Base-by-base conservation (phyloP, 805 yeast species). In the Starmerella asiatica region DNA sequence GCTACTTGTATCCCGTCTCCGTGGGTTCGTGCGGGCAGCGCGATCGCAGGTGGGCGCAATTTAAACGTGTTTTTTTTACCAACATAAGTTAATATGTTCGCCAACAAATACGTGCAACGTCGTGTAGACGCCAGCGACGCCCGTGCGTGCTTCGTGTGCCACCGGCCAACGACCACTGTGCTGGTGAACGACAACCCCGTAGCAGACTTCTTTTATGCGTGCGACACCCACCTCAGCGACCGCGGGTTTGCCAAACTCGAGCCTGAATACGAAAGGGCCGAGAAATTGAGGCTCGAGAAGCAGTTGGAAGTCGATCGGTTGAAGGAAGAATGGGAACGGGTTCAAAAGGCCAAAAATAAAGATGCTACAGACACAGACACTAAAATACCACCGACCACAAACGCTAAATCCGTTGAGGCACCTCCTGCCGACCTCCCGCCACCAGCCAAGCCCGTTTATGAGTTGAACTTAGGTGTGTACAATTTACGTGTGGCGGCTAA, bases 141-240 rank as follows among this genome's bases (percentile, higher is more conserved):
- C 29, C 63, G 62, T 46, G 62, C 77, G 1, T 74, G 79, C 49
- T 49, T 52, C 31, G 54, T 73, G 12, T 74, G 79, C 60, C 71
- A 64, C 54, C 68, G 69, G 43, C 76, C 79, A 1, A 59, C 75
- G 1, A 37, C 58, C 3, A 57, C 62, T 1, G 79, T 74, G 19
- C 56, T 74, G 37, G 60, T 73, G 9, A 58, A 70, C 9, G 60
- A 61, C 21, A 66, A 63, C 41, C 67, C 66, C 32, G 58, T 53
- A 16, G 49, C 57, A 3, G 79, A 75, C 51, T 70, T 64, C 52
- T 70, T 75, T 53, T 74, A 71, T 50, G 58, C 64, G 1, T 75
- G 79, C 52, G 60, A 62, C 21, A 40, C 60, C 14, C 79, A 74
- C 53, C 55, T 73, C 37, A 44, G 51, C 8, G 79, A 75, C 50